These are phyloP conservation scores for Neospora caninum DNA, from an alignment of 169 alveolate genomes.

Conservation along the genomic window DNA sequence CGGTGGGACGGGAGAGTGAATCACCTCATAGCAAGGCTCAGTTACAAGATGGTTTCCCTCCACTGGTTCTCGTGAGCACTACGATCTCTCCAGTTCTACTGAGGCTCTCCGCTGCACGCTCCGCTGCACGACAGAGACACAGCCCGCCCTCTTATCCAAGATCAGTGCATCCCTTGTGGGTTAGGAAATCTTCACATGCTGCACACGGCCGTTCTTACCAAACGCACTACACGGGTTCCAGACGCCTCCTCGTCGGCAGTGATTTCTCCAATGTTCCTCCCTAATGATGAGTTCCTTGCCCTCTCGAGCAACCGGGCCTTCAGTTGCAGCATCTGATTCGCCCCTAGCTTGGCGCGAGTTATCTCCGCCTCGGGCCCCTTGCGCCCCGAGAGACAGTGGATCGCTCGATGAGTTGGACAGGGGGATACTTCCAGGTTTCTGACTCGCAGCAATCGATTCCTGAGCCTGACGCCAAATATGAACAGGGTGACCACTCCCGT, in stretches of 20 bases:
- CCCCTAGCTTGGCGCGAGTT: background rate
- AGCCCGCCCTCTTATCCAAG: no score
- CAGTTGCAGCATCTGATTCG: background rate
- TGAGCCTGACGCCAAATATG: background rate
- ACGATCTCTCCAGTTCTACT: background rate
- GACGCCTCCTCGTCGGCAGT: background rate
- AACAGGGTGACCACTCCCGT: background rate
- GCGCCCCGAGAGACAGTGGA: background rate
- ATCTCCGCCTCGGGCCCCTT: background rate
- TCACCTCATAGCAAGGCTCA: no score
- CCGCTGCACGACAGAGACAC: no score
- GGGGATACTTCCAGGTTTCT: background rate
- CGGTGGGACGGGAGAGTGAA: no score
- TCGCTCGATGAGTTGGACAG: background rate
- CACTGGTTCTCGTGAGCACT: no score
- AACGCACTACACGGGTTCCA: constrained; percentile 13
- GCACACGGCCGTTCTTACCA: background rate
- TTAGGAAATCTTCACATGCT: no score
- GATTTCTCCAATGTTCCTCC: background rate
- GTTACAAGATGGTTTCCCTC: no score
- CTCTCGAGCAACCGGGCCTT: background rate
- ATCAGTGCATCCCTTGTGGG: no score
- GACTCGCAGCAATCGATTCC: background rate
- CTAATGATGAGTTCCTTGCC: background rate
- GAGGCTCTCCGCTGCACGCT: background rate